phyloP scores from a whole-genome alignment of 441 rosid species.

The Omphalea diandra region DNA sequence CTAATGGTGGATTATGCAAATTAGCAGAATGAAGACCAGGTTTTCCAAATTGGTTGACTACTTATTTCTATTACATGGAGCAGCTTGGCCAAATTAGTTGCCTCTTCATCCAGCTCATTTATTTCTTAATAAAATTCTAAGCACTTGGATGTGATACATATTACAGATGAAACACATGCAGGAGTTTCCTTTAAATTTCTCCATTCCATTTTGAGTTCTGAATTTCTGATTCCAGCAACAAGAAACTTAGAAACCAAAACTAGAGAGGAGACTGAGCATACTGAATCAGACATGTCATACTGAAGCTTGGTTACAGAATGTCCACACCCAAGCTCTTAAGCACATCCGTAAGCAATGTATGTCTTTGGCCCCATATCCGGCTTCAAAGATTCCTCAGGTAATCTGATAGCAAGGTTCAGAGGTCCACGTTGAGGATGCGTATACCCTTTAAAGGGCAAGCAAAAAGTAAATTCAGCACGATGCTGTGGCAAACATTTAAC shows the following conservation, averaged over 20 bases:
- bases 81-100: background rate
- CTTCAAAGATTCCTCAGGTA: constrained; percentile 53
- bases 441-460: constrained; percentile 84
- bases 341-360: constrained; percentile 77
- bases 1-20: background rate
- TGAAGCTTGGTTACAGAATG: constrained; percentile 95
- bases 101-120: background rate
- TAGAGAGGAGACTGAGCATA: constrained; percentile 28
- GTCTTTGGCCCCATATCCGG: constrained; percentile 98
- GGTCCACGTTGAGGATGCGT: constrained; percentile 67
- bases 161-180: background rate
- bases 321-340: constrained; percentile 84
- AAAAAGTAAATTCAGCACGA: constrained; percentile 58
- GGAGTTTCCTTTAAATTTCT: background rate
- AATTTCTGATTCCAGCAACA: background rate
- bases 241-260: background rate
- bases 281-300: constrained; percentile 97
- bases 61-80: background rate
- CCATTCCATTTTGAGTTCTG: background rate
- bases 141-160: background rate
- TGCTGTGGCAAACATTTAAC: constrained; percentile 69
- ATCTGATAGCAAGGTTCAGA: constrained; percentile 61
- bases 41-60: background rate
- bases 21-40: background rate
- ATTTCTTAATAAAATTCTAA: background rate